Evolutionary conservation across 2,329 filamentous ascomycete species (phyloP).

Genomic region (Verticillium nubilum): DNA sequence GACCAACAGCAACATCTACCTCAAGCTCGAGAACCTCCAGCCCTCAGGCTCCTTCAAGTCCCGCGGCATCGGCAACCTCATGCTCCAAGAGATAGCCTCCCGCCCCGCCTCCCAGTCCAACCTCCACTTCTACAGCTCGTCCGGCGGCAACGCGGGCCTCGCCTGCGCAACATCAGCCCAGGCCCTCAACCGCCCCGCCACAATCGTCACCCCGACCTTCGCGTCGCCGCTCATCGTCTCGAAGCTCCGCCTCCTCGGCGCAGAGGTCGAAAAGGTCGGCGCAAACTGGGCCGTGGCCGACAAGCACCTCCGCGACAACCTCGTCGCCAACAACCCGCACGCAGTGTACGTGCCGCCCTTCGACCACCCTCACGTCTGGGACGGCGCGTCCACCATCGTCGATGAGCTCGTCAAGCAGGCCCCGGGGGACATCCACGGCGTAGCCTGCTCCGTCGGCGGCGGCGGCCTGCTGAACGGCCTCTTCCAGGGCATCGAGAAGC

Average conservation of each 20-base stretch:
- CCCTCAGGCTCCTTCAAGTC: conserved; percentile 86
- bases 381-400: conserved; percentile 56
- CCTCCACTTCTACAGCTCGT: conserved; percentile 73
- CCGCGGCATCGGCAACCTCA: conserved; percentile 67
- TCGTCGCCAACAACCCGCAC: conserved; percentile 45
- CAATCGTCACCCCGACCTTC: conserved; percentile 66
- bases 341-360: conserved; percentile 66
- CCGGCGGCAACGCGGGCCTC: conserved; percentile 79
- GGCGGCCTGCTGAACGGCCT: conserved; percentile 79
- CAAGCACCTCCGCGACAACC: conserved; percentile 51
- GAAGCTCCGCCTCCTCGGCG: conserved; percentile 65
- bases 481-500: conserved; percentile 58
- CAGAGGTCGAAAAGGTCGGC: conserved; percentile 63
- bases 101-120: conserved; percentile 18
- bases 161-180: conserved; percentile 71
- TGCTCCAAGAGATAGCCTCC: conserved; percentile 40
- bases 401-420: conserved; percentile 39
- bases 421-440: conserved; percentile 43
- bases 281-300: conserved; percentile 67
- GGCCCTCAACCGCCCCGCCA: conserved; percentile 59
- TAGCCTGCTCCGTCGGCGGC: conserved; percentile 76
- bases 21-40: conserved; percentile 82
- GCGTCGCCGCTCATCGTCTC: conserved; percentile 65
- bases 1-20: conserved; percentile 62
- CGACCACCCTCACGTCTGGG: conserved; percentile 64